These are phyloP conservation scores for Neostapfia colusana DNA, from an alignment of 176 grass and related monocot genomes.

Conservation along the genomic window DNA sequence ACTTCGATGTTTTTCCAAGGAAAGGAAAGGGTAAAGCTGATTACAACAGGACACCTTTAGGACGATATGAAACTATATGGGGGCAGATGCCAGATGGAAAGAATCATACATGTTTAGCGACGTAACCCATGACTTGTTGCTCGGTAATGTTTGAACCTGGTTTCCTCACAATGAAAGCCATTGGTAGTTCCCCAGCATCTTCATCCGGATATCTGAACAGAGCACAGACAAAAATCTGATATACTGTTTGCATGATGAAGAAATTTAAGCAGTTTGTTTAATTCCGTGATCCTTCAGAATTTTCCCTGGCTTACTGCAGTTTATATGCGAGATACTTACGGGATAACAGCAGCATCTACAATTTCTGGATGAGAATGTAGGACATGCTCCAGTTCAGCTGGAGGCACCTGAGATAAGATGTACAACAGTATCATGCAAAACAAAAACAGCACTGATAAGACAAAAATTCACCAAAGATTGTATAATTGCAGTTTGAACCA, in stretches of 20 bases:
- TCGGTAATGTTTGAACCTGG: conserved; percentile 41
- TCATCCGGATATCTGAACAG: conserved; percentile 78
- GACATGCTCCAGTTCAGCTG: conserved; percentile 64
- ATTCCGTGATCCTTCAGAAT: background rate
- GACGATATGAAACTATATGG: background rate
- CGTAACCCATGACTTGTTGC: conserved; percentile 65
- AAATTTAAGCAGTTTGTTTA: background rate
- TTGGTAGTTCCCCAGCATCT: conserved; percentile 80
- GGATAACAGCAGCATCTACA: conserved; percentile 55
- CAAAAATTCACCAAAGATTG: background rate
- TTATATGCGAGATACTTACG: conserved; percentile 43
- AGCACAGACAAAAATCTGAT: conserved; percentile 5
- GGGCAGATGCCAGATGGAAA: background rate
- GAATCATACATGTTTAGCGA: conserved; percentile 66
- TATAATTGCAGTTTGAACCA: background rate
- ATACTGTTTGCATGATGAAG: background rate
- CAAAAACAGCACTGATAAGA: background rate
- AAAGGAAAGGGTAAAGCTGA: conserved; percentile 1
- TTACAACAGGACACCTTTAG: background rate
- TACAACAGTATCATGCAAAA: conserved; percentile 18
- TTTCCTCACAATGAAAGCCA: conserved; percentile 82
- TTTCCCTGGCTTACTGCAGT: background rate
- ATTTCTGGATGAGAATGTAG: conserved; percentile 58
- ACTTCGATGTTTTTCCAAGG: no score
- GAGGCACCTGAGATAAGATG: conserved; percentile 53